Evolutionary conservation across 176 grass and related monocot species (phyloP), one percentile per base, ranked within the genome.

Genomic region (Hordeum marinum): DNA sequence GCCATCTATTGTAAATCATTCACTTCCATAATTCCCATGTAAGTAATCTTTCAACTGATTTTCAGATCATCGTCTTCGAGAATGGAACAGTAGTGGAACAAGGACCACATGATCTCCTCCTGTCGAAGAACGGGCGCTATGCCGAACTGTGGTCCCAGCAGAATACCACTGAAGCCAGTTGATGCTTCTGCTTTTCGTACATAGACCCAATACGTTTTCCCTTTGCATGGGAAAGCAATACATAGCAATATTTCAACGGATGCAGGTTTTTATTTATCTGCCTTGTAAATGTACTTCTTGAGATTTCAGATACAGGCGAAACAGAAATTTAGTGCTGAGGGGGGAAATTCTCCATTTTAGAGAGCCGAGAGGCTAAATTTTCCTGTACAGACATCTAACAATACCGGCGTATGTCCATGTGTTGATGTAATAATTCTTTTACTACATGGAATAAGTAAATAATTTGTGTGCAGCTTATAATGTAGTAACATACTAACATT

Each of bases 31-130:
- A 29, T 76, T 68, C 17, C 43, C 59, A 45, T 50, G 45, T 25
- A 80, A 75, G n/a, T 34, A 46, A 5, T 76, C 17, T 76, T 84
- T 68, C 3, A 76, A 32, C 62, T 63, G 69, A 83, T 84, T 94
- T 81, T 82, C 91, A 99, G 91, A 99, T 99, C 46, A 85, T 99
- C 54, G 96, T 96, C 66, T 87, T 99, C 55, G 96, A 96, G 90
- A 96, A 91, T 77, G 96, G 91, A 42, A 89, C 77, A 50, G 93
- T 99, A 32, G 80, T 89, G 35, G 89, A 99, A 82, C 93, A 96
- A 39, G 96, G 93, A 11, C 90, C 96, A 4, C 93, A 99, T 83
- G 96, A 99, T 34, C 26, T 84, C 84, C 88, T 96, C 36, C 71
- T 94, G 76, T 89, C 91, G 42, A 90, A 74, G 64, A 79, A 48